phyloP scores from a whole-genome alignment of 345 rosid species.

The Schrenkiella parvula region DNA sequence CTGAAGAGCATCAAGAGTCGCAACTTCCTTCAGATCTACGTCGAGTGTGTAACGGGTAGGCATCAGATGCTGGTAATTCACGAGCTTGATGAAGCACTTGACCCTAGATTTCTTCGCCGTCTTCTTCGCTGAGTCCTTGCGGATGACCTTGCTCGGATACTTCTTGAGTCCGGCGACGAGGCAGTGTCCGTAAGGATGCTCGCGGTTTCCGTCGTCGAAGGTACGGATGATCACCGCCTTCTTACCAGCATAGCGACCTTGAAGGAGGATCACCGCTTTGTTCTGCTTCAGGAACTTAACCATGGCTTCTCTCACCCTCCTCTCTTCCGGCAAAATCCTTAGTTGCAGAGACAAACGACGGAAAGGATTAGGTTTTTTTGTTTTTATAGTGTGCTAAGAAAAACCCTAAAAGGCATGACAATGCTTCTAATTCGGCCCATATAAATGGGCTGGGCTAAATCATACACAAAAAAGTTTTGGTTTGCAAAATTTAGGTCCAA shows the following conservation, averaged over 20 bases:
- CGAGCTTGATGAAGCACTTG: constrained; percentile 47
- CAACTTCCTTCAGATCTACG: constrained; percentile 54
- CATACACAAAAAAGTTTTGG: not conserved
- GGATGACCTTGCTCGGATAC: constrained; percentile 54
- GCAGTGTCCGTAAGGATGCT: constrained; percentile 50
- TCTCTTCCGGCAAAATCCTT: constrained; percentile 7
- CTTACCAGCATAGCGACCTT: constrained; percentile 52
- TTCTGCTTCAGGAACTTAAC: constrained; percentile 54
- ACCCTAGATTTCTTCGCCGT: constrained; percentile 55
- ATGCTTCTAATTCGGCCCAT: not conserved
- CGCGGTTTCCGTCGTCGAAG: constrained; percentile 50
- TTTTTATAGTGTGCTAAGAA: not conserved
- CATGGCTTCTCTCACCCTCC: constrained; percentile 26
- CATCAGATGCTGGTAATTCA: constrained; percentile 56
- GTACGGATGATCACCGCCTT: constrained; percentile 50
- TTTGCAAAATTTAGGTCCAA: not conserved
- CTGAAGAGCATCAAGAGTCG: constrained; percentile 37
- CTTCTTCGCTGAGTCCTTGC: constrained; percentile 55
- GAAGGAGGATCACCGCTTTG: constrained; percentile 56
- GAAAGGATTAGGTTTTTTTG: not conserved
- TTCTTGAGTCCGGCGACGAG: constrained; percentile 55
- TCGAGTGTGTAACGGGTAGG: constrained; percentile 62
- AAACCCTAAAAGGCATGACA: constrained; percentile 4
- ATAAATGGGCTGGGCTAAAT: not conserved
- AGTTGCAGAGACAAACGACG: not conserved